Evolutionary conservation across 2,329 filamentous ascomycete species (phyloP).

Genomic region (Pestalotiopsis sp.): DNA sequence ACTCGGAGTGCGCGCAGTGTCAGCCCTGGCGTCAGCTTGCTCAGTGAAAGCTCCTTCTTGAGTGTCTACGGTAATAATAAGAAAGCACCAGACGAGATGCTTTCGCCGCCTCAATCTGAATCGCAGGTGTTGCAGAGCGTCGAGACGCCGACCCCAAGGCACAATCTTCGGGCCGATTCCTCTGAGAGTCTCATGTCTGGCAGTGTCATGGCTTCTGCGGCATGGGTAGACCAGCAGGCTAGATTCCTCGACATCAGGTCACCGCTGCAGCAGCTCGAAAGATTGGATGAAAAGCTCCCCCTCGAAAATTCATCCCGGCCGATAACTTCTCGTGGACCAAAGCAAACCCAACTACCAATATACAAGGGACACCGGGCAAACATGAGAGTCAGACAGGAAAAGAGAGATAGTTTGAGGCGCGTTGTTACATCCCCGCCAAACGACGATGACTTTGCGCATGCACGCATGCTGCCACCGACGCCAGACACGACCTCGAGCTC

Average conservation of each 20-base stretch:
- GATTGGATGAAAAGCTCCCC: conserved; percentile 33
- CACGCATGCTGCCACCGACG: conserved; percentile 53
- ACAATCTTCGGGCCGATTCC: conserved; percentile 14
- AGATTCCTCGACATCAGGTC: conserved; percentile 46
- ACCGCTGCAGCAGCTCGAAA: conserved; percentile 52
- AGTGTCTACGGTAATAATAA: conserved; percentile 58
- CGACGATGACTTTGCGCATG: conserved; percentile 38
- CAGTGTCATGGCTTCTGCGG: background rate
- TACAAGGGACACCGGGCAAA: conserved; percentile 16
- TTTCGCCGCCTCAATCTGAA: conserved; percentile 16
- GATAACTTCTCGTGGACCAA: conserved; percentile 25
- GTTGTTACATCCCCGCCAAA: conserved; percentile 49
- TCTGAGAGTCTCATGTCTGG: background rate
- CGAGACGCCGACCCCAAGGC: conserved; percentile 12
- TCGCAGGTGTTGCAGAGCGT: conserved; percentile 19
- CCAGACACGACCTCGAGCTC: conserved; percentile 61
- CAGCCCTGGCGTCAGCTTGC: conserved; percentile 62
- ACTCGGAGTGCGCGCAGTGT: conserved; percentile 35
- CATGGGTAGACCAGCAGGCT: conserved; percentile 42
- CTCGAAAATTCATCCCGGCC: conserved; percentile 30
- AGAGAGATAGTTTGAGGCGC: conserved; percentile 46
- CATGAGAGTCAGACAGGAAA: conserved; percentile 42
- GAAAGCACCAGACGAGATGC: conserved; percentile 23
- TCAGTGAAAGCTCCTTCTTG: conserved; percentile 68
- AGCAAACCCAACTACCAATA: conserved; percentile 10